These are phyloP conservation scores for Eimeria falciformis DNA, from an alignment of 169 alveolate species.

Conservation along the genomic window DNA sequence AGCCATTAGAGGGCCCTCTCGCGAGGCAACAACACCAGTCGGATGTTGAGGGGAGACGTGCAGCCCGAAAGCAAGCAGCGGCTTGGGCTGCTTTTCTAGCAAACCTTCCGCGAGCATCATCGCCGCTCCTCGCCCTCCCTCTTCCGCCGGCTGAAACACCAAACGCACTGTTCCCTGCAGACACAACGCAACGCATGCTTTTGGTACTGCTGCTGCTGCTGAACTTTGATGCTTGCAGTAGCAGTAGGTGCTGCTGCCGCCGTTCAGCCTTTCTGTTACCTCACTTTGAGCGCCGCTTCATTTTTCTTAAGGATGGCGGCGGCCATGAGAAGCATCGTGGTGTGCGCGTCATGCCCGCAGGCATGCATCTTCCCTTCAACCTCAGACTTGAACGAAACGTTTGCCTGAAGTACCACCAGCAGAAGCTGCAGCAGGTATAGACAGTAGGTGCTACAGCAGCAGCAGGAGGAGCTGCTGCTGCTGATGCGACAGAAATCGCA, in stretches of 20 bases:
- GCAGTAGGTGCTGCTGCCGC: not conserved
- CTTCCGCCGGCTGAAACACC: conserved; percentile 81
- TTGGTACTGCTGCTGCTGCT: not conserved
- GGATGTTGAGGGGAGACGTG: conserved; percentile 73
- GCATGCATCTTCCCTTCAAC: conserved; percentile 80
- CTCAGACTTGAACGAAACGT: conserved; percentile 63
- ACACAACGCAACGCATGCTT: not conserved
- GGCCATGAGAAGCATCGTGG: conserved; percentile 82
- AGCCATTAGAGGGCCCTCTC: conserved; percentile 72
- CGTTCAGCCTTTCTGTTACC: not conserved
- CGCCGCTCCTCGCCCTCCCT: conserved; percentile 78
- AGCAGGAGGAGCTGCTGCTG: not conserved
- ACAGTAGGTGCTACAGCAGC: not conserved
- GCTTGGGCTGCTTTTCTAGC: conserved; percentile 34
- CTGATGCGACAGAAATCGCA: not conserved
- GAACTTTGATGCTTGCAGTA: not conserved
- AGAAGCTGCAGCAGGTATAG: not conserved
- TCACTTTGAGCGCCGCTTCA: conserved; percentile 60
- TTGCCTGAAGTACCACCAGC: conserved; percentile 58
- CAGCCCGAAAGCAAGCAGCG: conserved; percentile 52
- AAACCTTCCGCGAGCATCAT: conserved; percentile 77
- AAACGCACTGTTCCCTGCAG: conserved; percentile 80
- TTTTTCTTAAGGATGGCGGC: conserved; percentile 73
- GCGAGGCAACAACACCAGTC: conserved; percentile 71
- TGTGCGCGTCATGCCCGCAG: conserved; percentile 82